Evolutionary conservation across 768 basidiomycete genomes (phyloP).

Genomic region (Lactifluus pinguis): DNA sequence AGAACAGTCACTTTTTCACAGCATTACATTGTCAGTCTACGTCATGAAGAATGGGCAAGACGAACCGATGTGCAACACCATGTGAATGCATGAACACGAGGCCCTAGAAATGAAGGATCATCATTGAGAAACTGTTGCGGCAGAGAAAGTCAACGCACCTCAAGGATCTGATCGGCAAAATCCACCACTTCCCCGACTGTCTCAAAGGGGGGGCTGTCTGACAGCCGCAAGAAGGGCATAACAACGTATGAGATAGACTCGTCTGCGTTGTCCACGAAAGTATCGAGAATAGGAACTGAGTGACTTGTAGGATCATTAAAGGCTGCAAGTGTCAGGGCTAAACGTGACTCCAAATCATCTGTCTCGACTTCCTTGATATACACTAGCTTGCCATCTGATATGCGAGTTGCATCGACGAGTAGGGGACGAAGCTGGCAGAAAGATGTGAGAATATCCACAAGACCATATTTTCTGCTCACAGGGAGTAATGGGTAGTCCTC

Average conservation of each 20-base stretch:
- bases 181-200: conserved; percentile 5
- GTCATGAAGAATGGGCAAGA: neutral
- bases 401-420: conserved; percentile 27
- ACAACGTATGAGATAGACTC: conserved; percentile 8
- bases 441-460: neutral
- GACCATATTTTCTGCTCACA: neutral
- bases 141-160: neutral
- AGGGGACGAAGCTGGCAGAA: neutral
- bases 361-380: conserved; percentile 25
- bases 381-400: conserved; percentile 23
- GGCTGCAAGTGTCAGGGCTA: conserved; percentile 11
- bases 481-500: conserved; percentile 5
- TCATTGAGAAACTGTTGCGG: neutral
- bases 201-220: neutral
- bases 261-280: neutral
- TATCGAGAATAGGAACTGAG: conserved; percentile 13
- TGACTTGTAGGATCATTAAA: conserved; percentile 3
- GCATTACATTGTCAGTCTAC: neutral
- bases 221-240: conserved; percentile 12
- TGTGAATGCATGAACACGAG: conserved; percentile 14
- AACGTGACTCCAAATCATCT: conserved; percentile 11
- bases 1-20: neutral
- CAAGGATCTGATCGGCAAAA: conserved; percentile 13
- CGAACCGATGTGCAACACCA: conserved; percentile 12
- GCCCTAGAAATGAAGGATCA: neutral